phyloP scores from a whole-genome alignment of 106 monocot species.

The Apostasia shenzhenica region DNA sequence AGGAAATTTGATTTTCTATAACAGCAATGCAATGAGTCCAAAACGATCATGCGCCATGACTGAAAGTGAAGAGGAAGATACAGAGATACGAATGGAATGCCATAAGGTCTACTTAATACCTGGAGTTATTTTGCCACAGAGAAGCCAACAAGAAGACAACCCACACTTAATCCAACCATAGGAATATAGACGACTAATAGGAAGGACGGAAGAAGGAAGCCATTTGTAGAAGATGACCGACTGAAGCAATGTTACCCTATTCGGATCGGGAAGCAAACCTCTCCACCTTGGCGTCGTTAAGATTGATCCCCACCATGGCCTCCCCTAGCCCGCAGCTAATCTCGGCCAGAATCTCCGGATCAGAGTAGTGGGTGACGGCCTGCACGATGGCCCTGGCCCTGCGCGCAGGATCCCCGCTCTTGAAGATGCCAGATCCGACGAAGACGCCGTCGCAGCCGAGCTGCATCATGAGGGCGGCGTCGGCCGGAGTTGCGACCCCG shows the following conservation, averaged over 20 bases:
- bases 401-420: slow-evolving; percentile 37
- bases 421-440: slow-evolving; percentile 43
- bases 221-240: neutral
- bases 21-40: too few relatives aligned
- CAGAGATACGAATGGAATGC: too few relatives aligned
- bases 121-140: too few relatives aligned
- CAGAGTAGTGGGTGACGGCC: slow-evolving; percentile 40
- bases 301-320: slow-evolving; percentile 51
- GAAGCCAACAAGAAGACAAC: too few relatives aligned
- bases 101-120: too few relatives aligned
- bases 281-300: slow-evolving; percentile 43
- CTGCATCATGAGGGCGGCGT: slow-evolving; percentile 55
- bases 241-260: slow-evolving; percentile 7
- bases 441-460: slow-evolving; percentile 48
- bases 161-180: neutral
- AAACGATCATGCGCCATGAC: too few relatives aligned
- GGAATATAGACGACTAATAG: neutral
- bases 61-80: too few relatives aligned
- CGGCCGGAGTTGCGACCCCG: slow-evolving; percentile 37
- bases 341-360: slow-evolving; percentile 41
- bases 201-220: neutral
- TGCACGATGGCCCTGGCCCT: slow-evolving; percentile 40
- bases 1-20: too few relatives aligned
- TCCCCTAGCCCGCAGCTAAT: slow-evolving; percentile 36
- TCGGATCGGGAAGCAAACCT: slow-evolving; percentile 46